Evolutionary conservation across 2,329 filamentous ascomycete genomes (phyloP), one percentile per base, ranked within the genome.

Genomic region (Colletotrichum phormii): DNA sequence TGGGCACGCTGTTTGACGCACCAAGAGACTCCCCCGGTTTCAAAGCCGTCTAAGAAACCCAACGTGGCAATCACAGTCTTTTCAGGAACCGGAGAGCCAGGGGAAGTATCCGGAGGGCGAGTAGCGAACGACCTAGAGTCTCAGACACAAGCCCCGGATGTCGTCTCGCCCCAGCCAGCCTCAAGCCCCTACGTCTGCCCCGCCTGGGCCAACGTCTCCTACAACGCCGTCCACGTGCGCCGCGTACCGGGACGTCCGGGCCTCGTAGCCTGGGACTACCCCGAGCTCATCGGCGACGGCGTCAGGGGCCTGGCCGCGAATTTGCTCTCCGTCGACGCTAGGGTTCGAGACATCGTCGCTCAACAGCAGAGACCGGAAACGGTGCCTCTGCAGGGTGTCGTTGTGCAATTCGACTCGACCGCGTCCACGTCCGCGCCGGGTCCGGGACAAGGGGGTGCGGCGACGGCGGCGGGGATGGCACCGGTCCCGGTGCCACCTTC

Each of bases 41-140:
- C 78, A 71, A 78, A 75, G 37, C 74, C 72, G 35, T 35, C 68
- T 6, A 62, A 69, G 1, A 86, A 81, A 74, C 83, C 85, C 1
- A 84, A 76, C 63, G 81, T 87, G 8, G 83, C 81, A 2, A 80
- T 89, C 26, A 89, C 87, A 0, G 84, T 89, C 2, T 88, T 88
- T 71, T 77, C 84, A 0, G 84, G 83, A 3, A 79, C 82, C 9
- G 80, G 64, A 35, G 29, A 29, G 59, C 8, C 0, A 46, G n/a
- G 2, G 29, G 58, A 6, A 15, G 18, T 8, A 49, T 42, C 37
- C 37, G 42, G 42, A 18, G 8, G 42, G 22, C 18, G 18, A 22
- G 18, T 7, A 18, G 42, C 42, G 18, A 18, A 22, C 42, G 42
- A 22, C 42, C 42, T 11, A 11, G 42, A 59, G 2, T 71, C 71